Conservation (phyloP, 805 yeast species). For the Ogataea paradorogensis region DNA sequence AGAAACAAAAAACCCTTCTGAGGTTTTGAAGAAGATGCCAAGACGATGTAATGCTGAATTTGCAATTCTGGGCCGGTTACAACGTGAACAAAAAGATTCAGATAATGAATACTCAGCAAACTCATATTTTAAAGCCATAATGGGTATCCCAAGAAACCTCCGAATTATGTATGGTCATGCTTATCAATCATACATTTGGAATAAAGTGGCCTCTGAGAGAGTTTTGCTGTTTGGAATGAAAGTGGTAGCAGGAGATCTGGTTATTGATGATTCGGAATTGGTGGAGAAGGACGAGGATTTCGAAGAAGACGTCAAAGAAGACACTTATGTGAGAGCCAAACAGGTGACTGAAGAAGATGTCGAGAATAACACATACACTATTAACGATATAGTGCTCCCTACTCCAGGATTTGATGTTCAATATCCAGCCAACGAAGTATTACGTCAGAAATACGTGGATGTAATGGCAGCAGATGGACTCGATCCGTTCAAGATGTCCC, state of each 20-base stretch:
- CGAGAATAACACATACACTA: slow-evolving; percentile 52
- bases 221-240: slow-evolving; percentile 64
- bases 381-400: slow-evolving; percentile 89
- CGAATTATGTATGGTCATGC: slow-evolving; percentile 97
- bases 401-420: slow-evolving; percentile 92
- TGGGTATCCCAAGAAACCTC: slow-evolving; percentile 88
- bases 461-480: slow-evolving; percentile 78
- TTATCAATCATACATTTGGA: slow-evolving; percentile 96
- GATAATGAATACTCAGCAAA: slow-evolving; percentile 45
- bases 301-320: slow-evolving; percentile 67
- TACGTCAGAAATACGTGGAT: slow-evolving; percentile 60
- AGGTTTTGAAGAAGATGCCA: slow-evolving; percentile 78
- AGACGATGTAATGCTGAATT: slow-evolving; percentile 82
- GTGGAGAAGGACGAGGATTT: slow-evolving; percentile 37
- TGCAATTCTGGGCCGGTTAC: slow-evolving; percentile 61
- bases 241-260: slow-evolving; percentile 80
- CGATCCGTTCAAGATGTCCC: slow-evolving; percentile 80
- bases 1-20: slow-evolving; percentile 60
- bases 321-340: slow-evolving; percentile 61
- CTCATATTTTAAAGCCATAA: slow-evolving; percentile 74
- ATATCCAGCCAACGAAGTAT: slow-evolving; percentile 69
- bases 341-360: slow-evolving; percentile 74
- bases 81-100: slow-evolving; percentile 46
- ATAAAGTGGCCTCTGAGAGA: slow-evolving; percentile 75
- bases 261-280: slow-evolving; percentile 31